Base-by-base conservation (phyloP, 495 filamentous ascomycete genomes). In the Penicillium ucsense region DNA sequence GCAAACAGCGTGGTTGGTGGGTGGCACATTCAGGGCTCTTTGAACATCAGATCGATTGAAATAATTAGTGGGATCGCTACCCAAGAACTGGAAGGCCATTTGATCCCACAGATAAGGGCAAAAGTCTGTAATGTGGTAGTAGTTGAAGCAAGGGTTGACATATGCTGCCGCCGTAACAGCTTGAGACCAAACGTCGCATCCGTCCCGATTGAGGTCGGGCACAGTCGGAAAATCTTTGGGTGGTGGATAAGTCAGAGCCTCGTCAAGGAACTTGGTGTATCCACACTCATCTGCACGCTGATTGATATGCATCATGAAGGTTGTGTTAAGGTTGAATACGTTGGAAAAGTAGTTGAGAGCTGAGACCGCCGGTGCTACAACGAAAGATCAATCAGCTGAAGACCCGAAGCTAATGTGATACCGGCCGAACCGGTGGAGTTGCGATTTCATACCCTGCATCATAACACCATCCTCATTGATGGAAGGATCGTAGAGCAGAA, bases 31-130 rank as follows among this genome's bases (percentile, higher is more conserved):
- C 48, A 89, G 80, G n/a, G 83, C 84, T 8, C 71, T 63, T 45
- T 90, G 81, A 6, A 92, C 87, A 51, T 88, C 85, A 3, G 72
- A 72, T 27, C 83, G 75, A 64, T 91, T 85, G 71, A 94, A 91
- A 71, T 91, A 91, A 44, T 85, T 67, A 27, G 64, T 52, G 0
- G 79, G 72, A 10, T 82, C 81, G 5, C 58, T 62, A 1, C 76
- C 79, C 3, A 74, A 53, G 7, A 82, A 83, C 0, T 84, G 80
- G 61, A 87, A 89, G 28, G 85, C 88, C 41, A 90, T 80, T 0
- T 83, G 77, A 50, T 85, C 79, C 79, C 77, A 88, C 3, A 84
- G 72, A 36, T 82, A 64, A 0, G 87, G 87, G 61, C 87, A 92
- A 35, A 79, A 86, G 47, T 80, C 82, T 20, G 80, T 75, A 12